These are phyloP conservation scores for Aspergillus steynii DNA, from an alignment of 495 filamentous ascomycete species.

Conservation along the genomic window DNA sequence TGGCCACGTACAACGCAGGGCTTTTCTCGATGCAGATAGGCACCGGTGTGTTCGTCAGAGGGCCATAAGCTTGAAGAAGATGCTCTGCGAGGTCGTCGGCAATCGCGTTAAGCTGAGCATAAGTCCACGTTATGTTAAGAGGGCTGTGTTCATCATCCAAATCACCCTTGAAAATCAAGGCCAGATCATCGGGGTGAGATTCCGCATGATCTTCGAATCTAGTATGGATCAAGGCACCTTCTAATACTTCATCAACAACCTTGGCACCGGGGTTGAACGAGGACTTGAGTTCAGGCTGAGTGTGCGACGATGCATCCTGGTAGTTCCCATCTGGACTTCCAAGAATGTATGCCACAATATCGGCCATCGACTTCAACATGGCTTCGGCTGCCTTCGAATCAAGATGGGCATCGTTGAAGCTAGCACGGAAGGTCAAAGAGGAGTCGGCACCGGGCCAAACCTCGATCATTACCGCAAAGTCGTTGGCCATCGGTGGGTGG, in stretches of 20 bases:
- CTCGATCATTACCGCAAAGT: conserved; percentile 31
- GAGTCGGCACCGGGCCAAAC: conserved; percentile 22
- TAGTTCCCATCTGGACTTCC: conserved; percentile 21
- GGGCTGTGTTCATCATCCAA: conserved; percentile 21
- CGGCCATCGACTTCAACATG: conserved; percentile 30
- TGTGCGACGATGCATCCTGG: conserved; percentile 13
- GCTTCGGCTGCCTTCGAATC: conserved; percentile 22
- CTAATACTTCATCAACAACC: conserved; percentile 10
- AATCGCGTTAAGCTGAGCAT: conserved; percentile 30
- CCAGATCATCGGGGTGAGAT: conserved; percentile 21
- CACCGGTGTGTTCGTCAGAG: conserved; percentile 50
- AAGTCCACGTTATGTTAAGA: conserved; percentile 29
- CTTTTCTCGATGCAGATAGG: conserved; percentile 81
- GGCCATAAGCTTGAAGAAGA: conserved; percentile 22
- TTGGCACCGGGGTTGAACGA: conserved; percentile 19
- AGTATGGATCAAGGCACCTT: conserved; percentile 21
- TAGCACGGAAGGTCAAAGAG: conserved; percentile 26
- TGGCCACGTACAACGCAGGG: conserved; percentile 73
- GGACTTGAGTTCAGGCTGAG: conserved; percentile 21
- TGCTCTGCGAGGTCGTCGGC: conserved; percentile 28
- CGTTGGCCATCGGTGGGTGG: conserved; percentile 26
- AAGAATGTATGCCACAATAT: conserved; percentile 26
- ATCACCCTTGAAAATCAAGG: conserved; percentile 30
- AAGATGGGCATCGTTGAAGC: conserved; percentile 24
- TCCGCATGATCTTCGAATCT: conserved; percentile 31